Evolutionary conservation across 257 asterid species (phyloP).

Genomic region (Nemophila menziesii): DNA sequence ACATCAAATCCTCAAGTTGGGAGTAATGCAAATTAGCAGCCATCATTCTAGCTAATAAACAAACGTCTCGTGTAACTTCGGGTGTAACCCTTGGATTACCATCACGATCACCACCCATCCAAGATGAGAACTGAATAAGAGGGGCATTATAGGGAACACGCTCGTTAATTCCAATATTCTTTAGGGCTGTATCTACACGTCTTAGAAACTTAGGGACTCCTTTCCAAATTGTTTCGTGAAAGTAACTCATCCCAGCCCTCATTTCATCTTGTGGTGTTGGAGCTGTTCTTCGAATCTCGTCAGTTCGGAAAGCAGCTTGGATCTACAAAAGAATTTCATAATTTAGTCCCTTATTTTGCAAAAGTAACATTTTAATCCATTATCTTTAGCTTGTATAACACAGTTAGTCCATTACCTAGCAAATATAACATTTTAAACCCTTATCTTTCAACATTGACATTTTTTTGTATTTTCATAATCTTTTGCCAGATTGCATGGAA

Average conservation of each 20-base stretch:
- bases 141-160: conserved; percentile 49
- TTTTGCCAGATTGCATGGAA: too few relatives aligned
- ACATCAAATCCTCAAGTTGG: conserved; percentile 89
- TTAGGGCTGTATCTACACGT: conserved; percentile 40
- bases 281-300: conserved; percentile 40
- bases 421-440: too few relatives aligned
- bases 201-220: conserved; percentile 42
- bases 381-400: too few relatives aligned
- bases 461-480: too few relatives aligned
- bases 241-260: conserved; percentile 54
- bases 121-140: conserved; percentile 39
- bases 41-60: conserved; percentile 44
- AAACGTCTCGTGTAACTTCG: conserved; percentile 41
- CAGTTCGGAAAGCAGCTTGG: conserved; percentile 50
- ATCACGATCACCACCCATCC: conserved; percentile 60
- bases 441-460: too few relatives aligned
- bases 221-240: conserved; percentile 45
- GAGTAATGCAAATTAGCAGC: conserved; percentile 67
- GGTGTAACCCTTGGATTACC: conserved; percentile 51
- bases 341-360: too few relatives aligned
- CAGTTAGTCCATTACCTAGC: too few relatives aligned
- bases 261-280: conserved; percentile 50
- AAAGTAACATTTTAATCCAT: too few relatives aligned
- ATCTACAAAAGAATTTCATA: conserved; percentile 21
- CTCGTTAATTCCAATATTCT: conserved; percentile 34